Evolutionary conservation across 768 basidiomycete genomes (phyloP).

Genomic region (Crucibulum laeve): DNA sequence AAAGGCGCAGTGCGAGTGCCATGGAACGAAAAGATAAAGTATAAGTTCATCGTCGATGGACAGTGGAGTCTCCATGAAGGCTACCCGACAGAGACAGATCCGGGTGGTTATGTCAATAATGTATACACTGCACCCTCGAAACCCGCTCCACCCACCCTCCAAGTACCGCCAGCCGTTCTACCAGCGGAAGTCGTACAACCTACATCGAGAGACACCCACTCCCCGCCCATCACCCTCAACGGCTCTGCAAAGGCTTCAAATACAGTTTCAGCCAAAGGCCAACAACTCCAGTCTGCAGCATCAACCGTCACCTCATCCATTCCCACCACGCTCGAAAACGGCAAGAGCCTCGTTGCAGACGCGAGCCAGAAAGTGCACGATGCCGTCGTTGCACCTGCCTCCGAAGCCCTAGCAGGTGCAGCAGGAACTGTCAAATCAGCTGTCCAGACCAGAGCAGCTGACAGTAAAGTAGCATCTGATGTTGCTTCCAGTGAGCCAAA

Average conservation of each 20-base stretch:
- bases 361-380: too few relatives aligned
- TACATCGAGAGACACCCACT: background rate
- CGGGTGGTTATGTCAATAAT: slow-evolving; percentile 68
- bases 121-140: slow-evolving; percentile 50
- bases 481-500: slow-evolving; percentile 11
- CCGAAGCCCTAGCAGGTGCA: background rate
- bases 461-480: background rate
- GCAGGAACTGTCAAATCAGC: too few relatives aligned
- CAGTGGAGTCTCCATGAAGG: slow-evolving; percentile 52
- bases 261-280: too few relatives aligned
- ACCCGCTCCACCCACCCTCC: slow-evolving; percentile 16
- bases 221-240: background rate
- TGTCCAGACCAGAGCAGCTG: too few relatives aligned
- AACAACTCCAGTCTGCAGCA: too few relatives aligned
- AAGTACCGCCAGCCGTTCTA: slow-evolving; percentile 9
- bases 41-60: slow-evolving; percentile 82
- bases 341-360: too few relatives aligned
- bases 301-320: too few relatives aligned
- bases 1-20: slow-evolving; percentile 49
- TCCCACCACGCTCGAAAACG: too few relatives aligned
- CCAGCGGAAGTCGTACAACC: slow-evolving; percentile 4
- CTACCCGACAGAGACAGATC: slow-evolving; percentile 58
- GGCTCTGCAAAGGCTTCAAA: too few relatives aligned
- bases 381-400: background rate
- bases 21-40: slow-evolving; percentile 58